Conservation (phyloP, 164 flowering plant genomes). For the Aristolochia fimbriata region DNA sequence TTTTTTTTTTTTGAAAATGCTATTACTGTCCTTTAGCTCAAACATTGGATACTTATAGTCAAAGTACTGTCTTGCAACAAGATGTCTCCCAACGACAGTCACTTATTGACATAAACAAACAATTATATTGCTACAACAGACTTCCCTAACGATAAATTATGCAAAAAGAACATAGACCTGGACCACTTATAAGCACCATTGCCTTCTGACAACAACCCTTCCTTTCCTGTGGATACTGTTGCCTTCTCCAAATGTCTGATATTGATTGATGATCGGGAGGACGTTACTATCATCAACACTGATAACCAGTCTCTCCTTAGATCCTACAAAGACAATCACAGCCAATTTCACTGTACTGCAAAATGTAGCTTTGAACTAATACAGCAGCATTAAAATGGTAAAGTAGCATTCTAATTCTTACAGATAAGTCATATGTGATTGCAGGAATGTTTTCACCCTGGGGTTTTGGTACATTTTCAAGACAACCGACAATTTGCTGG, state of each 20-base stretch:
- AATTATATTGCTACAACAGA: no score
- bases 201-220: constrained; percentile 92
- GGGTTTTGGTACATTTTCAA: constrained; percentile 89
- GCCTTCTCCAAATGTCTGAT: constrained; percentile 98
- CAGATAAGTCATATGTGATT: constrained; percentile 80
- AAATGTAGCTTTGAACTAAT: no score
- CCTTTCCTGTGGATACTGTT: constrained; percentile 98
- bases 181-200: constrained; percentile 97
- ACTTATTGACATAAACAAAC: no score
- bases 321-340: constrained; percentile 35
- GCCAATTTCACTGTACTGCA: background rate
- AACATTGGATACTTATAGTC: no score
- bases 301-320: constrained; percentile 90
- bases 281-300: constrained; percentile 90
- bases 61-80: no score
- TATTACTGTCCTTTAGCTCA: no score
- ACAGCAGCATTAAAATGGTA: background rate
- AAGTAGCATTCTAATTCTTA: constrained; percentile 29
- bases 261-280: constrained; percentile 90
- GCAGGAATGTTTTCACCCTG: constrained; percentile 85
- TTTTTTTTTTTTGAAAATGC: no score
- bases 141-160: no score
- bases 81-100: no score
- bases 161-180: constrained; percentile 34
- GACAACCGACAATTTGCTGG: constrained; percentile 75